phyloP scores from a whole-genome alignment of 1,284 basidiomycete genomes.

The Melampsora larici-populina region DNA sequence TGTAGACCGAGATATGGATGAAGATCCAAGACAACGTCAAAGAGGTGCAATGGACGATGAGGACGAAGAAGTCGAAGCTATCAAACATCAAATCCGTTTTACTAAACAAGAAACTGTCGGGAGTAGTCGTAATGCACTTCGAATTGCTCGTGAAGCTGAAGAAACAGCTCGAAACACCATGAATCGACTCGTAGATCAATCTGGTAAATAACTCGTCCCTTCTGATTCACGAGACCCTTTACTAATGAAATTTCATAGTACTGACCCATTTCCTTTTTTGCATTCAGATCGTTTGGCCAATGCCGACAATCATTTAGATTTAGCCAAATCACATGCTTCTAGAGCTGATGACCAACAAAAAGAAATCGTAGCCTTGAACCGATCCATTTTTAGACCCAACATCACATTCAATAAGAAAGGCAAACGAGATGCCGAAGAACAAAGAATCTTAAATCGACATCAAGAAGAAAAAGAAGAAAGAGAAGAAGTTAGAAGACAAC shows the following conservation, averaged over 20 bases:
- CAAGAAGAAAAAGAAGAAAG: slow-evolving; percentile 82
- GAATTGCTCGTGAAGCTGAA: slow-evolving; percentile 89
- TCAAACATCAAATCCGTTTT: slow-evolving; percentile 86
- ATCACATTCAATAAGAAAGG: slow-evolving; percentile 85
- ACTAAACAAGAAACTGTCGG: slow-evolving; percentile 90
- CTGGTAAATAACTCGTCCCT: slow-evolving; percentile 63
- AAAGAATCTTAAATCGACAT: slow-evolving; percentile 80
- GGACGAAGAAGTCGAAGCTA: slow-evolving; percentile 64
- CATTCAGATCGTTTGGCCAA: slow-evolving; percentile 70
- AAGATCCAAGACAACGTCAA: background rate
- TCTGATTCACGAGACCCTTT: background rate
- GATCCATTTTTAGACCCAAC: slow-evolving; percentile 88
- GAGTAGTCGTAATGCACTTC: slow-evolving; percentile 85
- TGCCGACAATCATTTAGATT: slow-evolving; percentile 91
- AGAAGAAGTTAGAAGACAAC: slow-evolving; percentile 77
- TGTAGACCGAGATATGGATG: slow-evolving; percentile 28
- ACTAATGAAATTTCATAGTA: background rate
- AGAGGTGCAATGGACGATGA: slow-evolving; percentile 7
- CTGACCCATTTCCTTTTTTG: background rate
- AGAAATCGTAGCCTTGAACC: slow-evolving; percentile 88
- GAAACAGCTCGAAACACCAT: slow-evolving; percentile 89
- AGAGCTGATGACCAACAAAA: slow-evolving; percentile 90
- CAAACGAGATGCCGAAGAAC: slow-evolving; percentile 85
- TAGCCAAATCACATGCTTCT: slow-evolving; percentile 81
- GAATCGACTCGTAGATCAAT: slow-evolving; percentile 84